Evolutionary conservation across 352 stramenopile genomes (phyloP).

Genomic region (Phytophthora nicotianae): DNA sequence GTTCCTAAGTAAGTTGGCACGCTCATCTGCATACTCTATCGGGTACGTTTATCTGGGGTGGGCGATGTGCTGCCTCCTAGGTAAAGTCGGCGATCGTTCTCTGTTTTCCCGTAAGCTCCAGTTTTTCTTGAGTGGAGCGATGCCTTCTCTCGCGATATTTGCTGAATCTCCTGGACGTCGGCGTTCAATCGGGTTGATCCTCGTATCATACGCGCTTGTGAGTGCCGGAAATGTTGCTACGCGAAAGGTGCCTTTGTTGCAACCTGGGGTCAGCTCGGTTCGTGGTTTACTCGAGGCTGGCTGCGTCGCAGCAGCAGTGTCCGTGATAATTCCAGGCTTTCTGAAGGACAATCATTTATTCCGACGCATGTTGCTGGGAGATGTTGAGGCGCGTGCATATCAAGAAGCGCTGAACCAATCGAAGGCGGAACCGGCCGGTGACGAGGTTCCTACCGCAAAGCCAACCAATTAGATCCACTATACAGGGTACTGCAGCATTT

Average conservation of each 20-base stretch:
- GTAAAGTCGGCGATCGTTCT: conserved; percentile 15
- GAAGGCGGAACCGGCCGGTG: background rate
- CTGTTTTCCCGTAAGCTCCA: conserved; percentile 37
- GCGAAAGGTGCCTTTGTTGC: conserved; percentile 31
- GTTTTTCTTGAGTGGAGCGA: conserved; percentile 45
- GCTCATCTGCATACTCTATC: conserved; percentile 10
- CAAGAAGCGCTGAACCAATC: conserved; percentile 1
- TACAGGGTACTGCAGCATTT: too few relatives aligned
- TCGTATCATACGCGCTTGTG: conserved; percentile 58
- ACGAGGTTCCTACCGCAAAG: too few relatives aligned
- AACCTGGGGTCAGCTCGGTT: conserved; percentile 25
- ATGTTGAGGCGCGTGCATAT: conserved; percentile 7
- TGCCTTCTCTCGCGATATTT: conserved; percentile 51
- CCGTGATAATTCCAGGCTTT: conserved; percentile 35
- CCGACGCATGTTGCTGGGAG: conserved; percentile 31
- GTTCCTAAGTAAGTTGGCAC: conserved; percentile 10
- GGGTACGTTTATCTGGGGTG: conserved; percentile 22
- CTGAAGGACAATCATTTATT: conserved; percentile 34
- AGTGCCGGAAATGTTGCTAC: conserved; percentile 48
- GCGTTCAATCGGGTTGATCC: conserved; percentile 57
- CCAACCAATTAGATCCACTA: too few relatives aligned
- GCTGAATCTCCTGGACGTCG: conserved; percentile 49
- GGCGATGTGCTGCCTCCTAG: conserved; percentile 10
- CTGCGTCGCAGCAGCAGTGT: conserved; percentile 33
- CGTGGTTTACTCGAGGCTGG: conserved; percentile 40